A percentile compares a stretch with the other conserved stretches of the same genome.
These are phyloP conservation scores for Zymoseptoria pseudotritici DNA, from an alignment of 2,329 filamentous ascomycete species.

Conservation along the genomic window DNA sequence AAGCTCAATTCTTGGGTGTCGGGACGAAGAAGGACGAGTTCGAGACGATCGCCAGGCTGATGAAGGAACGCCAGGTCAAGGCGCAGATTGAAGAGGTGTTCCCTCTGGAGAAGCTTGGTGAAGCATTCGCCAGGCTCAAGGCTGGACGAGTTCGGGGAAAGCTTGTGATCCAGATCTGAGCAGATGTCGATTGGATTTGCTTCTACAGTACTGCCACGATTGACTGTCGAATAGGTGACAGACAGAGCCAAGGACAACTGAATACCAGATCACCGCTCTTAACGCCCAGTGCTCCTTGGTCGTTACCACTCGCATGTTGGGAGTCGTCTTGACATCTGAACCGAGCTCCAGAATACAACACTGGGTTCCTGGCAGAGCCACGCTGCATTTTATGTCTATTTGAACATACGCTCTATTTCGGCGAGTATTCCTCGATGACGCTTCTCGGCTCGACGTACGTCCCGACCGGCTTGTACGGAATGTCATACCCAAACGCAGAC, in stretches of 20 bases:
- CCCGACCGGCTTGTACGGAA: constrained; percentile 46
- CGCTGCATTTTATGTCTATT: no score
- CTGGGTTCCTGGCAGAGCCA: no score
- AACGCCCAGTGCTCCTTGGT: no score
- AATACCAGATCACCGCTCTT: no score
- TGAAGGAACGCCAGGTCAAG: constrained; percentile 52
- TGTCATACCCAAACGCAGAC: constrained; percentile 41
- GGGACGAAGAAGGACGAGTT: constrained; percentile 37
- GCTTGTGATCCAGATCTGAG: constrained; percentile 40
- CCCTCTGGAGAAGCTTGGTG: constrained; percentile 48
- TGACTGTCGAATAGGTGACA: no score
- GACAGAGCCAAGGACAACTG: no score
- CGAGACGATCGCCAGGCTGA: constrained; percentile 38
- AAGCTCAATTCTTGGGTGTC: constrained; percentile 42
- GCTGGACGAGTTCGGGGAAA: constrained; percentile 52
- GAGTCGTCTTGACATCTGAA: no score
- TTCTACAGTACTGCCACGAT: not conserved
- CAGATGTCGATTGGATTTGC: not conserved
- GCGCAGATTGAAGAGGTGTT: constrained; percentile 50
- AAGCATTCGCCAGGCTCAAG: constrained; percentile 53
- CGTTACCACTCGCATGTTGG: no score
- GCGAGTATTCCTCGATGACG: constrained; percentile 45
- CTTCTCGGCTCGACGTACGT: constrained; percentile 47
- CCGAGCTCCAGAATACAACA: no score
- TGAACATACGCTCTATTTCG: not conserved